Evolutionary conservation across 129 eudicot species (phyloP).

Genomic region (Pseudognaphalium luteoalbum): DNA sequence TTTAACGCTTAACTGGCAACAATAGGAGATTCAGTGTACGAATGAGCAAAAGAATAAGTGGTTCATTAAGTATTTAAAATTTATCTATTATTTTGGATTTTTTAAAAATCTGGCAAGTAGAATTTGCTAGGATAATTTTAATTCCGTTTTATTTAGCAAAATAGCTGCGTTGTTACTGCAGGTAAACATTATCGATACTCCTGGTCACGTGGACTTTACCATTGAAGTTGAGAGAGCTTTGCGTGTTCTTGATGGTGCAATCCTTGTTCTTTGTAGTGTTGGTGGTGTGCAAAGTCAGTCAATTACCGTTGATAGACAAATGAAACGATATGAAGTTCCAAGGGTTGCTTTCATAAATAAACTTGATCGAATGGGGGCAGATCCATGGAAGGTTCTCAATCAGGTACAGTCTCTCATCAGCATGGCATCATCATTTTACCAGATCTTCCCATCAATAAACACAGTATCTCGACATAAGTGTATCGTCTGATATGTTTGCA

Average conservation of each 20-base stretch:
- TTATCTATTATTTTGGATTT: background rate
- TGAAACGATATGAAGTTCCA: conserved; percentile 97
- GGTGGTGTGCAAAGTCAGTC: conserved; percentile 99
- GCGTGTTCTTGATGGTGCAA: conserved; percentile 99
- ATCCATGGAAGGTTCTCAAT: conserved; percentile 92
- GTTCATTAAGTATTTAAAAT: too few relatives aligned
- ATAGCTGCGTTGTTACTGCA: conserved; percentile 35
- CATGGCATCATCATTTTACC: conserved; percentile 18
- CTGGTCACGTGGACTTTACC: conserved; percentile 98
- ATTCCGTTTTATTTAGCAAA: conserved; percentile 13
- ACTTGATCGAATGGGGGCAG: conserved; percentile 99
- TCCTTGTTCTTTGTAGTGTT: conserved; percentile 97
- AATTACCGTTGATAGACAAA: conserved; percentile 97
- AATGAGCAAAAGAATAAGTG: background rate
- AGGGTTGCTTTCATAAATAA: conserved; percentile 95
- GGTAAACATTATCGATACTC: conserved; percentile 96
- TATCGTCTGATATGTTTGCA: conserved; percentile 20
- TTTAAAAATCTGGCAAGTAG: background rate
- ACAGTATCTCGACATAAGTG: background rate
- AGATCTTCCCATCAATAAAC: background rate
- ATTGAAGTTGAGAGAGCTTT: conserved; percentile 98
- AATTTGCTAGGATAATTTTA: background rate
- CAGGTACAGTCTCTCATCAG: conserved; percentile 54
- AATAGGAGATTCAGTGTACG: background rate
- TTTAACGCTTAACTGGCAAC: background rate